Conservation (phyloP, 176 grass and related monocot species). For the Miscanthus lutarioriparius region DNA sequence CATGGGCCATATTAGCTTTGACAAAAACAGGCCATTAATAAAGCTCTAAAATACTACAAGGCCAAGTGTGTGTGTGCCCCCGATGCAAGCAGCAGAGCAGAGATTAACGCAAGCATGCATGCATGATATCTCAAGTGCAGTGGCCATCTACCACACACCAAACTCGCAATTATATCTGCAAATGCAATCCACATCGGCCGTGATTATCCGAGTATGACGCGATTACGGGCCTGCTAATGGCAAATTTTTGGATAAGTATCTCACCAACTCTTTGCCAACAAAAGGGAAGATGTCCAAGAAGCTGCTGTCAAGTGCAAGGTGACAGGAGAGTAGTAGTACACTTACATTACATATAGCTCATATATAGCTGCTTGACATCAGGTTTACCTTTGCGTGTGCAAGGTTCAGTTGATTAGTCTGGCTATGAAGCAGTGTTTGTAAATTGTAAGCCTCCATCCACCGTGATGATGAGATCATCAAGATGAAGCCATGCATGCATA, state of each 20-base stretch:
- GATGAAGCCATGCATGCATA: not conserved
- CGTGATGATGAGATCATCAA: not conserved
- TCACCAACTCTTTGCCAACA: conserved; percentile 34
- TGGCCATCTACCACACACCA: conserved; percentile 28
- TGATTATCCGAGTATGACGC: conserved; percentile 22
- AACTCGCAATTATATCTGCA: not conserved
- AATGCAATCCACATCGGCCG: conserved; percentile 44
- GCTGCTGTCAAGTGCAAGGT: conserved; percentile 9
- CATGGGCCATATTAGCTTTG: conserved; percentile 29
- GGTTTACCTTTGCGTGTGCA: conserved; percentile 18
- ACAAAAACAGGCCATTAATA: conserved; percentile 20
- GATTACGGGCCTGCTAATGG: not conserved
- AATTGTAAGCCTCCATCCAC: not conserved
- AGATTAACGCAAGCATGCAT: not conserved
- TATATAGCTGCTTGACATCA: not conserved
- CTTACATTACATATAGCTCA: not conserved
- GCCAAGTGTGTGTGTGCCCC: not conserved
- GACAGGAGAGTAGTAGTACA: conserved; percentile 15
- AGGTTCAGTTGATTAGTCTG: not conserved
- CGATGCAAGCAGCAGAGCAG: not conserved
- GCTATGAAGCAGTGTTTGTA: not conserved
- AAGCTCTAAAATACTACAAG: conserved; percentile 7
- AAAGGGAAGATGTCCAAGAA: not conserved
- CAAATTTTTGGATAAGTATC: conserved; percentile 1
- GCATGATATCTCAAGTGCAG: not conserved